Base-by-base conservation (phyloP, 1,284 basidiomycete genomes). In the Leucoagaricus sp. region DNA sequence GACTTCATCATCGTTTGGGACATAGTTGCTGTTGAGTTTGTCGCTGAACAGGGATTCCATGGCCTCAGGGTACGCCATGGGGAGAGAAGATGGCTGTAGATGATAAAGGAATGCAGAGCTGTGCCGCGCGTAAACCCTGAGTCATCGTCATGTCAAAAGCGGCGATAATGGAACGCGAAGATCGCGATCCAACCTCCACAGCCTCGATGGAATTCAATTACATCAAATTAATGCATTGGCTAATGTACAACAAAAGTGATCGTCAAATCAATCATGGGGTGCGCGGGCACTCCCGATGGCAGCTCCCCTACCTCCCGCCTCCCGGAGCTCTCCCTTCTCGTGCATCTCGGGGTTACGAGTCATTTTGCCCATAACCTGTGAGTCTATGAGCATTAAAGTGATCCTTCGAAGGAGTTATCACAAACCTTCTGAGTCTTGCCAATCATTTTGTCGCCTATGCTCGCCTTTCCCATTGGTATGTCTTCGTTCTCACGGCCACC, bases 371-470 rank as follows among this genome's bases (percentile, higher is more conserved):
- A 77, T 63, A 38, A 83, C 70, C 82, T 84, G 55, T 31, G 4
- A 5, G 13, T 4, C 9, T 10, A n/a, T 49, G 23, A 28, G 36
- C 12, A 36, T 26, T 9, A 1, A 25, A 5, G 6, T 40, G 9
- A 26, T 29, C 13, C 53, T 40, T 10, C 3, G 33, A n/a, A 13
- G 4, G 36, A 38, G 45, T 1, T 29, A 21, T 6, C 23, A 19
- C 60, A 4, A 33, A 80, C 83, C 73, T 84, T 80, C 66, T 84
- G 74, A 0, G 76, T 73, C 72, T 84, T 84, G 3, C 83, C 82
- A 26, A 82, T 60, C 15, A 83, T 59, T 65, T 81, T 84, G 65
- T 85, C 83, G 13, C 72, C 66, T 0, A 78, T 29, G 25, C 60
- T 71, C n/a, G 80, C 75, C 36, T 78, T 73, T 7, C 77, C 75